Conservation (phyloP, 2,329 filamentous ascomycete species). For the Aspergillus jensenii region DNA sequence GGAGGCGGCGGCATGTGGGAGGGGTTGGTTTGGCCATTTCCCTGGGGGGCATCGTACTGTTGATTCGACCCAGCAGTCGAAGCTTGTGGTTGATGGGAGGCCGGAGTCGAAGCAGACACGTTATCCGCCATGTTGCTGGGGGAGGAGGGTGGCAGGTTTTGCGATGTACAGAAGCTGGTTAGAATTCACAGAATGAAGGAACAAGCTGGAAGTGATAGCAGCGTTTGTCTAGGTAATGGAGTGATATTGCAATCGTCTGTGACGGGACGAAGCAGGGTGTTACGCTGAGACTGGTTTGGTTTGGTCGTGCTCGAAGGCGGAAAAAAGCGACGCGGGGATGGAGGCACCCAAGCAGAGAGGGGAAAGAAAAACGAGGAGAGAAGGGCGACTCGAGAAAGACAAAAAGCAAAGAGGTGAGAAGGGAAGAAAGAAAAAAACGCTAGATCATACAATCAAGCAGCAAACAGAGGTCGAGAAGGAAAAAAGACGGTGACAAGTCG, state of each 20-base stretch:
- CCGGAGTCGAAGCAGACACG: conserved; percentile 60
- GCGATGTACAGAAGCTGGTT: conserved; percentile 22
- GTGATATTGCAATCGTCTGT: conserved; percentile 20
- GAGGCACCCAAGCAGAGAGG: conserved; percentile 20
- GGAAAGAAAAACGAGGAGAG: conserved; percentile 22
- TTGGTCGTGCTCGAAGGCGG: conserved; percentile 24
- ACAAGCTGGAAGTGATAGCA: conserved; percentile 20
- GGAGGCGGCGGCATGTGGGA: conserved; percentile 86
- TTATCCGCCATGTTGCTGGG: conserved; percentile 71
- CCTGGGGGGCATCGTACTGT: conserved; percentile 70
- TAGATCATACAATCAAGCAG: conserved; percentile 19
- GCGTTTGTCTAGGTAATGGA: conserved; percentile 14
- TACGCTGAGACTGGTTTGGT: conserved; percentile 25
- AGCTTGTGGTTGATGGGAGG: conserved; percentile 68
- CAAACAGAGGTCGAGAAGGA: conserved; percentile 13
- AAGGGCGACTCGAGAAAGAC: conserved; percentile 12
- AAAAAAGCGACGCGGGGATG: conserved; percentile 25
- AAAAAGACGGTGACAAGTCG: conserved; percentile 15
- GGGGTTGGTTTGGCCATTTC: conserved; percentile 66
- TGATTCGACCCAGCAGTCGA: conserved; percentile 69
- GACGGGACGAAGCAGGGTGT: conserved; percentile 26
- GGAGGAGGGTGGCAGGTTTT: conserved; percentile 18
- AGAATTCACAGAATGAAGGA: conserved; percentile 20
- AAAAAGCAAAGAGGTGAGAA: conserved; percentile 12
- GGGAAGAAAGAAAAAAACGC: conserved; percentile 15